phyloP scores from a whole-genome alignment of 768 basidiomycete genomes.

The Mycena leptocephala region DNA sequence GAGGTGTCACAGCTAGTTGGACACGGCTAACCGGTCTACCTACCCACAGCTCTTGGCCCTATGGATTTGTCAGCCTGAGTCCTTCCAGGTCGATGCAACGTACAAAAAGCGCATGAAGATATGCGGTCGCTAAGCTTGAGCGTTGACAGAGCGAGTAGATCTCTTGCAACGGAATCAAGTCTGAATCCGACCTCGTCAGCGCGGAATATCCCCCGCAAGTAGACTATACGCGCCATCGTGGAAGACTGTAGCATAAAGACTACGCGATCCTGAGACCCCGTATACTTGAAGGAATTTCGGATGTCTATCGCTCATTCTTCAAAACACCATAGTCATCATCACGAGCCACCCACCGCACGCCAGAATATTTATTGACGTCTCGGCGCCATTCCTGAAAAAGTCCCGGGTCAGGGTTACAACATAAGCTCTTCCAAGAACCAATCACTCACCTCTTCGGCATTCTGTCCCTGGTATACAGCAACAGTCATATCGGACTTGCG shows the following conservation, averaged over 20 bases:
- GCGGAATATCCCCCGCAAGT: rapidly evolving
- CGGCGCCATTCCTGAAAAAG: constrained; percentile 14
- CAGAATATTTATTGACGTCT: constrained; percentile 8
- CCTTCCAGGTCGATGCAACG: neutral
- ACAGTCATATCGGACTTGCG: constrained; percentile 16
- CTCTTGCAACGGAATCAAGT: constrained; percentile 6
- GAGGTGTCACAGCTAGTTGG: neutral
- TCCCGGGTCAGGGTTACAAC: neutral
- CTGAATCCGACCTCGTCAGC: neutral
- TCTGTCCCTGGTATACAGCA: constrained; percentile 15
- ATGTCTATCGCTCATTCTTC: neutral
- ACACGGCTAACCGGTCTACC: neutral
- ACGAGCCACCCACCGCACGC: neutral
- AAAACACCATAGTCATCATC: neutral
- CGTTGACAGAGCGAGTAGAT: constrained; percentile 9
- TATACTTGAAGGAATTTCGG: constrained; percentile 17
- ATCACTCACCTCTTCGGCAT: constrained; percentile 5
- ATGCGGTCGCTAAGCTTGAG: constrained; percentile 3
- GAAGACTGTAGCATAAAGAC: constrained; percentile 15
- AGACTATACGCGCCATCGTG: neutral
- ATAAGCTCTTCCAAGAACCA: neutral
- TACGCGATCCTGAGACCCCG: neutral
- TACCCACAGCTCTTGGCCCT: constrained; percentile 8
- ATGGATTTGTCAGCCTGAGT: neutral
- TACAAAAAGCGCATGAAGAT: constrained; percentile 17